phyloP scores from a whole-genome alignment of 192 early-diverging fungal genomes.

The Linderina pennispora region DNA sequence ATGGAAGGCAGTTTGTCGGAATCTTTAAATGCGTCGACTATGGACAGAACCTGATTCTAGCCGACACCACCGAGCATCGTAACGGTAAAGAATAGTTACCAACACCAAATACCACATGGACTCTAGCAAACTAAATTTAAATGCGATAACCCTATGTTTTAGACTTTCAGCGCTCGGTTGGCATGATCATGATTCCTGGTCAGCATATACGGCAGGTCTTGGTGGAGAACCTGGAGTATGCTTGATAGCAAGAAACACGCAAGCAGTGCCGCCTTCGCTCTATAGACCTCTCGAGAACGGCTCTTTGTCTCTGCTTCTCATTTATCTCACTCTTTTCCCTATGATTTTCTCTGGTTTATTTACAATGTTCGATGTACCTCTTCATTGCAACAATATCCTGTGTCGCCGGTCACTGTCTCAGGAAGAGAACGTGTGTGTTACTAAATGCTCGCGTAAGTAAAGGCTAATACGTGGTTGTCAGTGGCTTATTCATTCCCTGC shows the following conservation, averaged over 20 bases:
- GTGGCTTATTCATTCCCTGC: not conserved
- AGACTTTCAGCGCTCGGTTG: slow-evolving; percentile 35
- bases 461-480: slow-evolving; percentile 2
- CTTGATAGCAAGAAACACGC: slow-evolving; percentile 5
- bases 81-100: slow-evolving; percentile 9
- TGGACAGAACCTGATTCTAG: slow-evolving; percentile 29
- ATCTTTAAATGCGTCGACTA: slow-evolving; percentile 36
- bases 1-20: slow-evolving; percentile 28
- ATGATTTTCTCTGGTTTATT: too few species aligned
- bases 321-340: too few species aligned
- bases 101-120: not conserved
- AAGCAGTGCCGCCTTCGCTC: too few species aligned
- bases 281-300: too few species aligned
- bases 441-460: slow-evolving; percentile 60
- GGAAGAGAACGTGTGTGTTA: slow-evolving; percentile 51
- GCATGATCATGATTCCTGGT: slow-evolving; percentile 46
- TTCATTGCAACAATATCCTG: slow-evolving; percentile 43
- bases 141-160: slow-evolving; percentile 4
- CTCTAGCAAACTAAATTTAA: not conserved
- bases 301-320: not conserved
- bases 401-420: slow-evolving; percentile 34
- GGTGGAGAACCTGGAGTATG: slow-evolving; percentile 39
- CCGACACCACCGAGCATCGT: slow-evolving; percentile 25
- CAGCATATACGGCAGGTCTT: slow-evolving; percentile 26
- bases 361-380: slow-evolving; percentile 15